A percentile compares a stretch with the other conserved stretches of the same genome.
These are phyloP conservation scores for Trebouxia sp. DNA, from an alignment of 139 green algal species.

Conservation along the genomic window DNA sequence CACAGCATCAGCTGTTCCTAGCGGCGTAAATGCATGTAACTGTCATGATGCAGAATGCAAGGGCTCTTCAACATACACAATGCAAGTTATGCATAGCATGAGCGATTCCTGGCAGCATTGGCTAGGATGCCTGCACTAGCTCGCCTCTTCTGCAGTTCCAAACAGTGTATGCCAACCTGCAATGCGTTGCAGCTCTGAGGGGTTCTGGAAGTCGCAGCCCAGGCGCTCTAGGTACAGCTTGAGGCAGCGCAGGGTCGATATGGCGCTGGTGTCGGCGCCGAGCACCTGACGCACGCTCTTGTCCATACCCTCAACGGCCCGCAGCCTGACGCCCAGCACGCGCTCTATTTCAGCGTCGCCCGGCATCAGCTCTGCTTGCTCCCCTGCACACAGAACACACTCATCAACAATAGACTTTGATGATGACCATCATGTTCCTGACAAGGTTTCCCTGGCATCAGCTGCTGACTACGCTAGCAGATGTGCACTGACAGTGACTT, in stretches of 20 bases:
- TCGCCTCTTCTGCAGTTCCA: too few relatives aligned
- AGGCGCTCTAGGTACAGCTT: constrained; percentile 83
- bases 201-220: constrained; percentile 41
- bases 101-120: too few relatives aligned
- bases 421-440: too few relatives aligned
- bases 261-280: constrained; percentile 52
- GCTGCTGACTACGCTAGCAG: too few relatives aligned
- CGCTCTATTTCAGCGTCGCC: constrained; percentile 15
- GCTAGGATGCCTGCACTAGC: too few relatives aligned
- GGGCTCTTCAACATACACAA: too few relatives aligned
- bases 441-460: too few relatives aligned
- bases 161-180: not conserved
- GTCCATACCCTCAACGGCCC: constrained; percentile 50
- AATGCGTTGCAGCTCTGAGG: constrained; percentile 20
- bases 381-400: constrained; percentile 22
- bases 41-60: too few relatives aligned
- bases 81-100: too few relatives aligned
- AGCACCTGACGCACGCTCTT: constrained; percentile 48
- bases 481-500: too few relatives aligned
- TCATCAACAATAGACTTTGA: not conserved
- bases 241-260: constrained; percentile 71
- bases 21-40: too few relatives aligned
- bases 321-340: constrained; percentile 36
- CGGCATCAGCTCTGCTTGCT: constrained; percentile 41
- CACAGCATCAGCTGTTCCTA: too few relatives aligned